These are phyloP conservation scores for Quercus lobata DNA, from an alignment of 331 rosid genomes.

Conservation along the genomic window DNA sequence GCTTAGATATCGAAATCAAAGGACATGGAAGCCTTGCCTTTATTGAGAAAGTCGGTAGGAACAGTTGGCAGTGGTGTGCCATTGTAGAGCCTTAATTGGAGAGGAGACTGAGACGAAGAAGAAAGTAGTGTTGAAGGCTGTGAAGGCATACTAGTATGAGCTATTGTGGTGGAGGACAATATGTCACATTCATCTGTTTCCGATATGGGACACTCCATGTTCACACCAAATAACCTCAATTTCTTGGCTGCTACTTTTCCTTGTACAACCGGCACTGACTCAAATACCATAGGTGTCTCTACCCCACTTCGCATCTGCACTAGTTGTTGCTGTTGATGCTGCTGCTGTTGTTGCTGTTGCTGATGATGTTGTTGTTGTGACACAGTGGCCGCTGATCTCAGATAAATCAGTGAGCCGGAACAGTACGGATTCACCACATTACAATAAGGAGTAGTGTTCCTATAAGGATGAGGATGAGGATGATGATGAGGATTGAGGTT, in stretches of 20 bases:
- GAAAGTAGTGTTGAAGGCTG: neutral
- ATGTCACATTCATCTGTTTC: slow-evolving; percentile 25
- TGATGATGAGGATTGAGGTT: slow-evolving; percentile 8
- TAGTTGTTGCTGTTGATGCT: neutral
- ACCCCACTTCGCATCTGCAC: neutral
- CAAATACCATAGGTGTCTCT: slow-evolving; percentile 25
- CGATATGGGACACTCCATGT: slow-evolving; percentile 47
- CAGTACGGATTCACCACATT: slow-evolving; percentile 14
- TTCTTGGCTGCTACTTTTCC: slow-evolving; percentile 37
- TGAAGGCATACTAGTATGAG: neutral
- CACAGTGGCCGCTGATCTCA: slow-evolving; percentile 14
- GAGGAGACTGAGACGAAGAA: slow-evolving; percentile 12
- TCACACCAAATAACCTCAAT: slow-evolving; percentile 55
- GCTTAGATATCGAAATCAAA: slow-evolving; percentile 25
- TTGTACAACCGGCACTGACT: slow-evolving; percentile 44
- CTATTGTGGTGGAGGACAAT: neutral
- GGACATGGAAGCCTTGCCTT: slow-evolving; percentile 30
- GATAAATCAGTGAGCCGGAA: slow-evolving; percentile 10
- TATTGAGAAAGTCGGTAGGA: slow-evolving; percentile 26
- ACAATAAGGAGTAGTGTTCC: slow-evolving; percentile 23
- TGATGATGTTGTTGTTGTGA: neutral
- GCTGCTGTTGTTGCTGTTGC: neutral
- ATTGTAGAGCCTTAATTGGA: slow-evolving; percentile 30
- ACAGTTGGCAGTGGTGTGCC: slow-evolving; percentile 28
- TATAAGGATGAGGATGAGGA: slow-evolving; percentile 13